Evolutionary conservation across 805 yeast species (phyloP).

Genomic region (Wickerhamiella domercqiae): DNA sequence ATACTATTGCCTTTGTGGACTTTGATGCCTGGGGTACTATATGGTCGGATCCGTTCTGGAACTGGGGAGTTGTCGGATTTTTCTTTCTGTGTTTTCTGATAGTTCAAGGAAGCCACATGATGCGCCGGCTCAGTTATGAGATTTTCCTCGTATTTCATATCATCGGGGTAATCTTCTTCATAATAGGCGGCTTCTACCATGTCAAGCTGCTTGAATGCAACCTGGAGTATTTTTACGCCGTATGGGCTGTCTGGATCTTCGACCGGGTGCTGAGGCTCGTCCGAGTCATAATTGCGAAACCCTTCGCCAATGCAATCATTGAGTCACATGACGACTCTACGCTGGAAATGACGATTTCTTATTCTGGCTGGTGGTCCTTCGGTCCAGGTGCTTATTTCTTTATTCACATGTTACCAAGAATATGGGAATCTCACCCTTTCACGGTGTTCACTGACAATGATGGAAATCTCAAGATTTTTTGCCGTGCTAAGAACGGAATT

Average conservation of each 20-base stretch:
- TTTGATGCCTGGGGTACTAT: constrained; percentile 4
- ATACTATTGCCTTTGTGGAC: constrained; percentile 7
- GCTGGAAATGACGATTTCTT: constrained; percentile 18
- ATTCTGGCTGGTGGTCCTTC: constrained; percentile 34
- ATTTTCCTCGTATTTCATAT: constrained; percentile 41
- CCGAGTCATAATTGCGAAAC: constrained; percentile 26
- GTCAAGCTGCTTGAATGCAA: constrained; percentile 29
- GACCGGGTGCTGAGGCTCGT: constrained; percentile 46
- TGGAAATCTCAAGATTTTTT: constrained; percentile 13
- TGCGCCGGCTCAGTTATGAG: constrained; percentile 44
- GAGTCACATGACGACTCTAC: constrained; percentile 8
- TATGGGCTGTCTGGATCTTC: constrained; percentile 53
- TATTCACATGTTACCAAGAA: constrained; percentile 26
- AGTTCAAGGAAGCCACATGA: constrained; percentile 33
- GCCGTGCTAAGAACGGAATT: constrained; percentile 35
- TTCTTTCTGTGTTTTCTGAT: constrained; percentile 18
- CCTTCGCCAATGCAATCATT: constrained; percentile 3
- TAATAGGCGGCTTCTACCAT: constrained; percentile 46
- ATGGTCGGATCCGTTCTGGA: constrained; percentile 7
- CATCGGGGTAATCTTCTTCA: constrained; percentile 35
- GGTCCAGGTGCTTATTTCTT: constrained; percentile 44
- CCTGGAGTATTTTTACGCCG: constrained; percentile 35
- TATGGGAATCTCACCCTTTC: constrained; percentile 64
- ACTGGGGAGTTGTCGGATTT: constrained; percentile 25
- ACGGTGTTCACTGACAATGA: constrained; percentile 22